A percentile compares a stretch with the other conserved stretches of the same genome.
phyloP scores from a whole-genome alignment of 352 stramenopile species.

The Phytophthora podocarpi region DNA sequence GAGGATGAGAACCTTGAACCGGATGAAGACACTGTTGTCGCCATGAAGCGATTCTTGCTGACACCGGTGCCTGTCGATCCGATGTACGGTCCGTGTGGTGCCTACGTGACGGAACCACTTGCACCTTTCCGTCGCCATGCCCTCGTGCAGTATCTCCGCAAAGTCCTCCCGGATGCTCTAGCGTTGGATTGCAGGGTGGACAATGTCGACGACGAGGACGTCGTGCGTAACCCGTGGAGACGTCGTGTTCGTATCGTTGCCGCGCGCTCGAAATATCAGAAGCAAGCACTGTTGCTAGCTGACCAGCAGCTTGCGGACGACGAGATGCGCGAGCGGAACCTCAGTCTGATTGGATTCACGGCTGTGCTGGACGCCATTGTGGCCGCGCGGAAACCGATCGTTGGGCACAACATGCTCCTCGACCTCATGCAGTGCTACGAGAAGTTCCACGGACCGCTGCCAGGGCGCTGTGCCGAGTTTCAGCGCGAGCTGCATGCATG shows the following conservation, averaged over 20 bases:
- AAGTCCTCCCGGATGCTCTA: slow-evolving; percentile 44
- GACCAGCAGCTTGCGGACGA: slow-evolving; percentile 35
- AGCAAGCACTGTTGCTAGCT: slow-evolving; percentile 37
- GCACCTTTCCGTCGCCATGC: slow-evolving; percentile 69
- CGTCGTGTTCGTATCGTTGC: slow-evolving; percentile 62
- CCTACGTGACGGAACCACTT: slow-evolving; percentile 62
- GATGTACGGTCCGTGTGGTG: slow-evolving; percentile 28
- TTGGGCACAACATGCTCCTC: slow-evolving; percentile 84
- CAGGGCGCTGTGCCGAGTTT: slow-evolving; percentile 58
- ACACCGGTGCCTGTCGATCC: slow-evolving; percentile 30
- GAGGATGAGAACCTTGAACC: slow-evolving; percentile 19
- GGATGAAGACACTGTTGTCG: slow-evolving; percentile 24
- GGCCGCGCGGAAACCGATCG: slow-evolving; percentile 48
- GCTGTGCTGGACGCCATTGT: slow-evolving; percentile 63
- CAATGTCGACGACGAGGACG: slow-evolving; percentile 50
- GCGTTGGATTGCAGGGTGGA: slow-evolving; percentile 73
- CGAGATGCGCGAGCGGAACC: slow-evolving; percentile 50
- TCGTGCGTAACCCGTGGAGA: slow-evolving; percentile 59
- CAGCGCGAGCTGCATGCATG: slow-evolving; percentile 59
- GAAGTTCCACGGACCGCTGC: slow-evolving; percentile 76
- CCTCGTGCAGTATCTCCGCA: slow-evolving; percentile 54
- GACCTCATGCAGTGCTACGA: slow-evolving; percentile 83
- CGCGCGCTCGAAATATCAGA: slow-evolving; percentile 27
- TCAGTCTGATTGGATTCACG: slow-evolving; percentile 70
- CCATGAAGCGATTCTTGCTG: slow-evolving; percentile 50